Conservation (phyloP, 1,139 yeast genomes). For the Candida tropicalis region DNA sequence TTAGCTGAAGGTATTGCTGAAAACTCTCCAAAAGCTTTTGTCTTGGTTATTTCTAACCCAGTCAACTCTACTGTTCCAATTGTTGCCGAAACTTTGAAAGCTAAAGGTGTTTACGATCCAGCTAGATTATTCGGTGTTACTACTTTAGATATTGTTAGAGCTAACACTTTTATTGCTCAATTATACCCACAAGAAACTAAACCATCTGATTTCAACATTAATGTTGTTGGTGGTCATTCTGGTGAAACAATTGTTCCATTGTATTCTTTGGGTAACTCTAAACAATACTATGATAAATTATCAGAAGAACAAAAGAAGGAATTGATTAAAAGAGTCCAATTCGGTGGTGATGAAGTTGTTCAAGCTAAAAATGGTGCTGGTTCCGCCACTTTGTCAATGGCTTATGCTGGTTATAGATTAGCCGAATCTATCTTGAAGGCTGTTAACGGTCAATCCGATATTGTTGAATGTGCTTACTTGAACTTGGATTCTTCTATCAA, state of each 20-base stretch:
- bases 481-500: constrained; percentile 43
- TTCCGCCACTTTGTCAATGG: constrained; percentile 98
- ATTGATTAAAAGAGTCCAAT: constrained; percentile 90
- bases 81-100: constrained; percentile 91
- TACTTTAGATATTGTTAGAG: constrained; percentile 91
- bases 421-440: constrained; percentile 87
- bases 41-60: constrained; percentile 91
- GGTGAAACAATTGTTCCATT: constrained; percentile 98
- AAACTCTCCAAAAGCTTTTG: constrained; percentile 83
- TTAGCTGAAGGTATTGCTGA: constrained; percentile 89
- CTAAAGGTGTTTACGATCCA: constrained; percentile 87
- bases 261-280: constrained; percentile 58
- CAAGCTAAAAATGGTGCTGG: constrained; percentile 99
- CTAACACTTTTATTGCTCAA: constrained; percentile 87
- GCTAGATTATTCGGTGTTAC: constrained; percentile 95
- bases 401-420: constrained; percentile 95
- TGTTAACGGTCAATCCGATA: constrained; percentile 65
- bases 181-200: constrained; percentile 52
- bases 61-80: constrained; percentile 99
- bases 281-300: constrained; percentile 50
- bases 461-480: constrained; percentile 79
- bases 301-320: constrained; percentile 62
- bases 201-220: constrained; percentile 72
- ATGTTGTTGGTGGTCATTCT: constrained; percentile 97
- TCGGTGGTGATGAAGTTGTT: constrained; percentile 99